Conservation (phyloP, 768 basidiomycete genomes). For the Termitomyces sp. region DNA sequence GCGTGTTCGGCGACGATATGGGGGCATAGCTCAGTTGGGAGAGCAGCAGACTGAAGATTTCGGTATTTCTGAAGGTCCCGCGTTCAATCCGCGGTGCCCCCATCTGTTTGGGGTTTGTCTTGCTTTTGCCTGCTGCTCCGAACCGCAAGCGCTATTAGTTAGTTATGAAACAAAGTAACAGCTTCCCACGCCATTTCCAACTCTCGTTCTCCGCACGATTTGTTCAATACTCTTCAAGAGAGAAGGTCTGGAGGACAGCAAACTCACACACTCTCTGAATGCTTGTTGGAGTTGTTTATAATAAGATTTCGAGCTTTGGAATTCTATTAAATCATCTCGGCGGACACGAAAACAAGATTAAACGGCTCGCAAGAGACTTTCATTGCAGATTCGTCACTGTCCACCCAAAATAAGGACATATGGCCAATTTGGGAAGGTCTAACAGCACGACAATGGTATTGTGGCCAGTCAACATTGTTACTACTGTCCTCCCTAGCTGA, state of each 20-base stretch:
- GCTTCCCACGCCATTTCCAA: too few species aligned
- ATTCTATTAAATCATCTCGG: too few species aligned
- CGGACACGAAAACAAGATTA: too few species aligned
- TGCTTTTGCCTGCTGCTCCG: too few species aligned
- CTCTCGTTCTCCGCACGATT: too few species aligned
- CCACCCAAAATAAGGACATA: not conserved
- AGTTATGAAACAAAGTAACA: too few species aligned
- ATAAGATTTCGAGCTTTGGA: too few species aligned
- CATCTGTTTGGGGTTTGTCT: not conserved
- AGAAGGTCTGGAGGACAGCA: too few species aligned
- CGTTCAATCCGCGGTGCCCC: conserved; percentile 6
- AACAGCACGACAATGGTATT: not conserved
- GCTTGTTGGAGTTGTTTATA: not conserved
- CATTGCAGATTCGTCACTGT: not conserved
- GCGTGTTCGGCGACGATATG: too few species aligned
- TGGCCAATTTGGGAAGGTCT: not conserved
- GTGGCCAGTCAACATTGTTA: not conserved
- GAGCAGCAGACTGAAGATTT: conserved; percentile 8
- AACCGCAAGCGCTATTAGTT: too few species aligned
- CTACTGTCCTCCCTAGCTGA: not conserved
- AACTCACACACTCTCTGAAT: not conserved
- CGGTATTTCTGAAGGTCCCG: conserved; percentile 1
- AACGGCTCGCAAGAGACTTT: too few species aligned
- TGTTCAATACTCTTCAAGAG: too few species aligned
- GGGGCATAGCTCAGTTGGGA: conserved; percentile 11